Base-by-base conservation (phyloP, 1,284 basidiomycete genomes). In the Ceratobasidium sp. region DNA sequence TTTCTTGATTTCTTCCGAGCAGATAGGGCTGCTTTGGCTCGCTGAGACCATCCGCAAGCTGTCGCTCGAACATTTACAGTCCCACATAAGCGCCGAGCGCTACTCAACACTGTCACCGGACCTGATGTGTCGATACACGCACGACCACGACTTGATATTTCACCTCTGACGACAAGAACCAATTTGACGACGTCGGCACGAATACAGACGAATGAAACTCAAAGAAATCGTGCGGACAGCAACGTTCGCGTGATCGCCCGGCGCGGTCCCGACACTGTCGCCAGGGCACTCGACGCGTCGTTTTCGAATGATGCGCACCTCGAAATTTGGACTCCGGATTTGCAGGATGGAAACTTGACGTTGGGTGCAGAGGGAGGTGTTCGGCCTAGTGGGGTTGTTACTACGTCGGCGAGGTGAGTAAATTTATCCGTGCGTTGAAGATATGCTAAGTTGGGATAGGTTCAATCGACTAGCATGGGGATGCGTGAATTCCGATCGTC, bases 201-300 rank as follows among this genome's bases (percentile, higher is more conserved):
- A 30, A 30, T 30, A 30, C 27, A 30, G 27, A 30, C 27, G 27
- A 30, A 30, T 30, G 27, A 30, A 30, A 73, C 55, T 94, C 84
- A 94, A 94, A 87, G 92, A 94, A 87, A 92, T 95, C 81, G 90
- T 93, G 84, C 88, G 94, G 27, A 95, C 95, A 8, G 93, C 94
- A 81, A 95, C 94, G 41, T 97, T 98, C 83, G 94, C 96, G 62
- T 98, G 96, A 96, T 96, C 96, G 71, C 94, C 94, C n/a, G 89
- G 91, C 50, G 88, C 92, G 1, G 88, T 91, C 35, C 96, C 97
- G 30, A 86, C 96, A 83, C 88, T 99, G 96, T 97, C 73, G 94
- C 96, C n/a, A 97, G 96, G 80, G 96, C 96, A 33, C 91, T 99
- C 75, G 97, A 99, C 86, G 97, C 97, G 27, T 30, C 27, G 27